Percentiles rank a stretch among this genome's conserved stretches.
These are phyloP conservation scores for Gentiana straminea DNA, from an alignment of 257 asterid species.

Conservation along the genomic window DNA sequence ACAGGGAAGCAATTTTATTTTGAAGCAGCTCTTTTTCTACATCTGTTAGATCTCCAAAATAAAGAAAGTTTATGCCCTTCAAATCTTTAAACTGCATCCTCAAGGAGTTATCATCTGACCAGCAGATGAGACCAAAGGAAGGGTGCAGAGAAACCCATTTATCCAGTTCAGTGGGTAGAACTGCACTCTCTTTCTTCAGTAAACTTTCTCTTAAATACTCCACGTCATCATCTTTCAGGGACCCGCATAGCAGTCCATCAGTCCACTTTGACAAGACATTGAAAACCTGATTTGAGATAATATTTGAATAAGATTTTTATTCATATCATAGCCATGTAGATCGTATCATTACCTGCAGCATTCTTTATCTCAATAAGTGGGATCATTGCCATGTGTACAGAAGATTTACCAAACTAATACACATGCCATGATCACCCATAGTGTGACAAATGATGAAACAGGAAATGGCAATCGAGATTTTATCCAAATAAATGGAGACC, in stretches of 20 bases:
- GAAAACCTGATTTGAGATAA: slow-evolving; percentile 38
- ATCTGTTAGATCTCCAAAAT: slow-evolving; percentile 46
- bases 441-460: too few species aligned
- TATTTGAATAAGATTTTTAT: neutral
- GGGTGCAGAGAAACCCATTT: slow-evolving; percentile 87
- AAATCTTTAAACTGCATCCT: slow-evolving; percentile 55
- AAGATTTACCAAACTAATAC: neutral
- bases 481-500: neutral
- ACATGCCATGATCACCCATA: neutral
- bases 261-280: slow-evolving; percentile 67
- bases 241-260: slow-evolving; percentile 59
- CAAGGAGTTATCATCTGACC: slow-evolving; percentile 71
- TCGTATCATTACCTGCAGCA: too few species aligned
- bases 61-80: slow-evolving; percentile 51
- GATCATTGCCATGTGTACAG: neutral
- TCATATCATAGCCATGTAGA: too few species aligned
- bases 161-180: slow-evolving; percentile 87
- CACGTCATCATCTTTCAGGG: slow-evolving; percentile 52
- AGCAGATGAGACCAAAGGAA: slow-evolving; percentile 72
- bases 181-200: slow-evolving; percentile 41
- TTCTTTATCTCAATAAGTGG: neutral
- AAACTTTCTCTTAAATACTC: slow-evolving; percentile 51
- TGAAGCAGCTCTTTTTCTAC: slow-evolving; percentile 42
- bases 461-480: neutral
- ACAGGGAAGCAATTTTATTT: slow-evolving; percentile 34